Evolutionary conservation across 2,329 filamentous ascomycete species (phyloP), one percentile per base, ranked within the genome.

Genomic region (Xylaria sp.): DNA sequence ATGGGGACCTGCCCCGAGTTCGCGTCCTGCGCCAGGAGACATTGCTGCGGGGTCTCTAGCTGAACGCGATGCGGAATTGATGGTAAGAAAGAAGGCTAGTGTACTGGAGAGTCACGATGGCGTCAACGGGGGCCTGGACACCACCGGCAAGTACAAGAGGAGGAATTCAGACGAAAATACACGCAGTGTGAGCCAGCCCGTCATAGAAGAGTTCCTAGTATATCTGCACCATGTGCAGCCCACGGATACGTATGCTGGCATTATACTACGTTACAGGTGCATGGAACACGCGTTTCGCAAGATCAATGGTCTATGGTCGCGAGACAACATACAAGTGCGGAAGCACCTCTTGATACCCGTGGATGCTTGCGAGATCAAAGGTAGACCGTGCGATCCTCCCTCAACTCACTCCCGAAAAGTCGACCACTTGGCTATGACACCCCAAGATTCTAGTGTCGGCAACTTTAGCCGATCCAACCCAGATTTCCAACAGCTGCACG

Each of bases 281-380:
- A 89, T 92, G 71, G 90, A 94, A 65, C 91, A 94, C 57, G 87
- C 92, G 1, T 90, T 99, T 72, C 88, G 93, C 67, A 96, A 93
- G 78, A 90, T 93, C 46, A 99, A 99, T 78, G 89, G 96, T 11
- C 89, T 99, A 76, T 99, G 96, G 96, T 93, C 94, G 6, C 93
- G 94, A 71, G 96, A 98, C 77, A 93, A 89, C 71, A 91, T 98
- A 42, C 95, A 97, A 78, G 89, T 90, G 57, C 90, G 94, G 67
- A 93, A 93, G 75, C 90, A 89, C 71, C 86, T 99, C 17, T 86
- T 94, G 9, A 83, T 99, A 61, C 96, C 96, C 0, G 93, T 98
- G 4, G 94, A 97, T 79, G 92, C 93, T 48, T 98, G 95, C 79
- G 90, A 92, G 49, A 85, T 94, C 49, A 96, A 94, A 77, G 94